Conservation (phyloP, 148 eudicot genomes). For the Rhododendron ferrugineum region DNA sequence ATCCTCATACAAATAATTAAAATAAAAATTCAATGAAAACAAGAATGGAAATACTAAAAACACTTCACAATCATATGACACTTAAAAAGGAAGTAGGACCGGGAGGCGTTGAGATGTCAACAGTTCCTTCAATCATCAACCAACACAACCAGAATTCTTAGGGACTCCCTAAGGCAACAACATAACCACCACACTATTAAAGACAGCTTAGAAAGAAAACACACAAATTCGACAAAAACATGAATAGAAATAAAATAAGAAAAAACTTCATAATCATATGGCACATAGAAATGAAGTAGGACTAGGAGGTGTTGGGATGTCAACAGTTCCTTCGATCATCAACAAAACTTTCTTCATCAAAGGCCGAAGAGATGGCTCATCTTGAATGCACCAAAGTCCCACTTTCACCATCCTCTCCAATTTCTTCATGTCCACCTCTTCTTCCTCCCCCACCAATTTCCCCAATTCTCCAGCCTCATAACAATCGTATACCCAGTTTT, state of each 20-base stretch:
- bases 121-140: too few relatives aligned
- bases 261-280: background rate
- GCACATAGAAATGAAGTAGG: background rate
- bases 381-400: conserved; percentile 13
- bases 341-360: conserved; percentile 8
- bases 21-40: too few relatives aligned
- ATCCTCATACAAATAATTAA: too few relatives aligned
- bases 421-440: background rate
- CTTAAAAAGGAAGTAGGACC: background rate
- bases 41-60: background rate
- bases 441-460: conserved; percentile 2
- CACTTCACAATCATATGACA: background rate
- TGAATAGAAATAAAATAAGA: background rate
- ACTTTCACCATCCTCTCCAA: conserved; percentile 5
- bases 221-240: background rate
- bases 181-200: too few relatives aligned
- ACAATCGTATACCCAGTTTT: background rate
- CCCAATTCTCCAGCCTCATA: background rate
- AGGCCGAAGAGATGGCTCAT: conserved; percentile 9
- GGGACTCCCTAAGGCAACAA: too few relatives aligned
- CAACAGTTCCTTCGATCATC: conserved; percentile 7
- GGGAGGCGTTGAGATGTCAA: too few relatives aligned
- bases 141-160: too few relatives aligned
- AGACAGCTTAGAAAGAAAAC: background rate
- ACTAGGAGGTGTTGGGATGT: conserved; percentile 3